phyloP scores from a whole-genome alignment of 768 basidiomycete species.

The Termitomyces sp. region DNA sequence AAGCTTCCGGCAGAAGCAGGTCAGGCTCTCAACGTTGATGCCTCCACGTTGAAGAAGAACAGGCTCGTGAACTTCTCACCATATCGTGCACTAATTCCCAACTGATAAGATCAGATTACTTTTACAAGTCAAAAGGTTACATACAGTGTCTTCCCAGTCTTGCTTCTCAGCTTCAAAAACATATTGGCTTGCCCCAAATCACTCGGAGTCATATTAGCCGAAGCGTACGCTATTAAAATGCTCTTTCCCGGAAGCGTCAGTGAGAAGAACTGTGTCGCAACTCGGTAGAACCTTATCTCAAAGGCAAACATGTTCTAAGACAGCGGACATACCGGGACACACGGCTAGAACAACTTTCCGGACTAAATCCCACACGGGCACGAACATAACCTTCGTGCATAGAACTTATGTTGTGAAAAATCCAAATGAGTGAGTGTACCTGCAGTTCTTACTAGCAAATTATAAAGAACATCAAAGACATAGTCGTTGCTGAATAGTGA shows the following conservation, averaged over 20 bases:
- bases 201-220: slow-evolving; percentile 1
- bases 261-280: neutral
- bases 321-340: neutral
- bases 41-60: slow-evolving; percentile 19
- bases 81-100: slow-evolving; percentile 13
- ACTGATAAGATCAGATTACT: neutral
- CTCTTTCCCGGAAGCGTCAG: neutral
- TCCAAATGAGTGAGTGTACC: neutral
- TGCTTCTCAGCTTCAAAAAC: neutral
- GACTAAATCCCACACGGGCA: neutral
- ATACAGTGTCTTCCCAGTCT: neutral
- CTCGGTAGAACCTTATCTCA: neutral
- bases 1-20: slow-evolving; percentile 13
- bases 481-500: neutral
- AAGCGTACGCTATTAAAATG: neutral
- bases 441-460: neutral
- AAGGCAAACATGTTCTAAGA: neutral
- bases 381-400: neutral
- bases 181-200: neutral
- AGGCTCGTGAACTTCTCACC: slow-evolving; percentile 8
- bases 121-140: neutral
- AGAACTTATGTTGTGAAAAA: neutral
- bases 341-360: neutral
- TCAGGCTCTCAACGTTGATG: slow-evolving; percentile 18
- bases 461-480: neutral